These are phyloP conservation scores for Plectosphaerella sp. DNA, from an alignment of 2,329 filamentous ascomycete genomes.

Conservation along the genomic window DNA sequence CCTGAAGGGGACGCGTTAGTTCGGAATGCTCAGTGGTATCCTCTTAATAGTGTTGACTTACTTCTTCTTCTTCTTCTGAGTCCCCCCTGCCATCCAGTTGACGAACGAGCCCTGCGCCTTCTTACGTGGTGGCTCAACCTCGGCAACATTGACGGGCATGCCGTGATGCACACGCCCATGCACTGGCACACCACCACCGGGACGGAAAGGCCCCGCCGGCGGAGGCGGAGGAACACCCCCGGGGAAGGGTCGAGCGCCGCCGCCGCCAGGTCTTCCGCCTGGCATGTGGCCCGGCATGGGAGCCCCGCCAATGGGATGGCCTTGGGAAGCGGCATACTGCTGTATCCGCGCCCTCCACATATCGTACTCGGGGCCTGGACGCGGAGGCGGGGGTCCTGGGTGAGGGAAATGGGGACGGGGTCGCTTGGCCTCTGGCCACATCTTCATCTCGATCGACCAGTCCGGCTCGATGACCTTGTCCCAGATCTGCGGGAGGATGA, in stretches of 20 bases:
- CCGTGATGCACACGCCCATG: background rate
- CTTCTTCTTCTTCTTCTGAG: slow-evolving; percentile 23
- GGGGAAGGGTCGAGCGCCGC: slow-evolving; percentile 1
- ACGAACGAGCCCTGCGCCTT: slow-evolving; percentile 22
- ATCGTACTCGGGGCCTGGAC: no score
- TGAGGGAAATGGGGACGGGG: slow-evolving; percentile 1
- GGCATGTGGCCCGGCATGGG: background rate
- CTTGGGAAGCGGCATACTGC: background rate
- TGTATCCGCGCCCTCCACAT: no score
- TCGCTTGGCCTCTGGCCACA: slow-evolving; percentile 48
- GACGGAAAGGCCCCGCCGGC: background rate
- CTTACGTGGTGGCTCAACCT: slow-evolving; percentile 14
- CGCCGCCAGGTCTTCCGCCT: slow-evolving; percentile 3
- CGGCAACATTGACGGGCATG: slow-evolving; percentile 15
- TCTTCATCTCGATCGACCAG: slow-evolving; percentile 65
- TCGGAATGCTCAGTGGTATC: no score
- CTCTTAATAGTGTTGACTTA: slow-evolving; percentile 13
- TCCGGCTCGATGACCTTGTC: slow-evolving; percentile 77
- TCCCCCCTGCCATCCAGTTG: slow-evolving; percentile 25
- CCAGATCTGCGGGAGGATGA: slow-evolving; percentile 79
- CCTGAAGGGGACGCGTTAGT: no score
- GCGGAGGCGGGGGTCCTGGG: no score
- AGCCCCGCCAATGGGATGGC: background rate
- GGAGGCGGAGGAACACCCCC: slow-evolving; percentile 1
- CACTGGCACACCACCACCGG: background rate